A percentile compares a stretch with the other conserved stretches of the same genome.
Conservation (phyloP, 2,329 filamentous ascomycete genomes). For the Geosmithia flava region DNA sequence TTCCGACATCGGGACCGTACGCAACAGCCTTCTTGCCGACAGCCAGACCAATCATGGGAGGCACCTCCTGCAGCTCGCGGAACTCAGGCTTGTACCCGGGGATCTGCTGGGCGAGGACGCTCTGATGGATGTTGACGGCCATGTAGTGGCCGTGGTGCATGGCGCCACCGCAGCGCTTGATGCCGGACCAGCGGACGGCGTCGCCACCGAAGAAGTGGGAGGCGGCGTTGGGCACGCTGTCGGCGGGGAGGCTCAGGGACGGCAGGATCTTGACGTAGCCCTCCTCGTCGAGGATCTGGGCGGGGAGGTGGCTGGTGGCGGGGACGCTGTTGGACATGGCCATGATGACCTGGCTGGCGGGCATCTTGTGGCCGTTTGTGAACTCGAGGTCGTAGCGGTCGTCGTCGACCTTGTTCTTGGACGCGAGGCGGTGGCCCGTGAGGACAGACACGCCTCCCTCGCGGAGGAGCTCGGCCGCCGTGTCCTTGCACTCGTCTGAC, state of each 20-base stretch:
- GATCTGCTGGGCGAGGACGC: conserved; percentile 11
- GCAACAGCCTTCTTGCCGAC: conserved; percentile 58
- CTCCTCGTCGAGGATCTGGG: conserved; percentile 44
- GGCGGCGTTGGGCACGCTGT: conserved; percentile 37
- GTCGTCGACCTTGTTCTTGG: conserved; percentile 32
- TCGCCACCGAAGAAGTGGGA: conserved; percentile 62
- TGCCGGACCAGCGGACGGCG: conserved; percentile 58
- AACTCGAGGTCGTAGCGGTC: conserved; percentile 39
- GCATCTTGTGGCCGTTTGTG: conserved; percentile 44
- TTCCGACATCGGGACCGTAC: conserved; percentile 44
- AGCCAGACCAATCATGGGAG: conserved; percentile 58
- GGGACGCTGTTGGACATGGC: conserved; percentile 53
- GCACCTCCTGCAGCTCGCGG: conserved; percentile 10
- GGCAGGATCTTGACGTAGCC: conserved; percentile 53
- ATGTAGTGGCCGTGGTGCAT: conserved; percentile 61
- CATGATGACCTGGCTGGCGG: conserved; percentile 54
- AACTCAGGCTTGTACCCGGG: not conserved
- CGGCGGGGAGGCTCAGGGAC: conserved; percentile 38
- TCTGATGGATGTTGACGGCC: conserved; percentile 55
- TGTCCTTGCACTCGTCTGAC: conserved; percentile 55
- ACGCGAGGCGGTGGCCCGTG: conserved; percentile 44
- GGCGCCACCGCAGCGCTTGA: conserved; percentile 67
- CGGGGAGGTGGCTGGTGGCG: conserved; percentile 50
- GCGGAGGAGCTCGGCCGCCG: conserved; percentile 41
- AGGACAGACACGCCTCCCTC: conserved; percentile 55